Conservation (phyloP, 129 eudicot species). For the Lactuca sativa region DNA sequence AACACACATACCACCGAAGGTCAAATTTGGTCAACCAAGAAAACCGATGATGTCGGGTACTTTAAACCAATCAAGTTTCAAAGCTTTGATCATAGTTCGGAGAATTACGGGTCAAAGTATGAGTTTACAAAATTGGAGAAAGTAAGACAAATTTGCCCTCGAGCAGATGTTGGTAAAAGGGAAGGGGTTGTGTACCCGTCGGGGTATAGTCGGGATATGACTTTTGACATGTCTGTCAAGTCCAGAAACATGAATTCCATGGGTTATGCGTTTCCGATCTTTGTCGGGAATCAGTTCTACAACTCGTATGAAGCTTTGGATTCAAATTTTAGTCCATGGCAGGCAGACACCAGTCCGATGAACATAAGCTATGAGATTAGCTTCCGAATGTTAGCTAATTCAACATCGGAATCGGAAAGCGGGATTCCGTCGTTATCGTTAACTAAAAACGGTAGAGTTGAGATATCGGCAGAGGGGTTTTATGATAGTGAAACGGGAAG, state of each 20-base stretch:
- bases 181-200: slow-evolving; percentile 38
- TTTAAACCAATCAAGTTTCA: slow-evolving; percentile 38
- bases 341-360: slow-evolving; percentile 8
- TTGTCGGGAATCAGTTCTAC: slow-evolving; percentile 40
- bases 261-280: slow-evolving; percentile 51
- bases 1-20: slow-evolving; percentile 46
- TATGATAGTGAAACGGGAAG: slow-evolving; percentile 53
- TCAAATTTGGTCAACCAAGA: slow-evolving; percentile 57
- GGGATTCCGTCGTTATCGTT: slow-evolving; percentile 29
- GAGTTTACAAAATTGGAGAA: slow-evolving; percentile 53
- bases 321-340: slow-evolving; percentile 2
- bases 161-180: slow-evolving; percentile 8
- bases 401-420: neutral
- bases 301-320: neutral
- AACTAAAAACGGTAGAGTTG: slow-evolving; percentile 5
- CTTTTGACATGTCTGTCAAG: slow-evolving; percentile 47
- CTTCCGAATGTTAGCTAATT: slow-evolving; percentile 6
- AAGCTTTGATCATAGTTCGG: slow-evolving; percentile 26
- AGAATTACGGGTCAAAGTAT: slow-evolving; percentile 39
- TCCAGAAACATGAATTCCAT: slow-evolving; percentile 28
- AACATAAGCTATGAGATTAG: slow-evolving; percentile 53
- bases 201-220: slow-evolving; percentile 41
- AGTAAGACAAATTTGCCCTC: slow-evolving; percentile 39
- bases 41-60: slow-evolving; percentile 35
- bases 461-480: slow-evolving; percentile 65